A percentile compares a stretch with the other conserved stretches of the same genome.
Conservation (phyloP, 2,329 filamentous ascomycete species). For the Exserohilum rostratum region DNA sequence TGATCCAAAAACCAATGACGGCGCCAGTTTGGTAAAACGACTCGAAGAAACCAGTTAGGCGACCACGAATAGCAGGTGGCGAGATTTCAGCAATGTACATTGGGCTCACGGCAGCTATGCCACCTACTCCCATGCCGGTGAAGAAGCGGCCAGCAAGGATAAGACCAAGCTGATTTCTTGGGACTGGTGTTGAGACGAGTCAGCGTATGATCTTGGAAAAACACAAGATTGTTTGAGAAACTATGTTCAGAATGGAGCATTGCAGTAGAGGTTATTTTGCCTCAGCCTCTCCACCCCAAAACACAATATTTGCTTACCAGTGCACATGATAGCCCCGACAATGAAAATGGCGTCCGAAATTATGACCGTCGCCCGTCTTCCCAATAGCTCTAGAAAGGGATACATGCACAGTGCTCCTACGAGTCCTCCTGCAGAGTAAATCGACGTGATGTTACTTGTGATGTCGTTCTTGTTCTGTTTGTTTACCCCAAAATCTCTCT, state of each 20-base stretch:
- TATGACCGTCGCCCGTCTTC: conserved; percentile 59
- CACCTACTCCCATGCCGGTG: conserved; percentile 48
- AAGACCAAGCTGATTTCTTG: conserved; percentile 41
- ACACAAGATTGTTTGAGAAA: background rate
- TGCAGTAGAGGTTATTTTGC: background rate
- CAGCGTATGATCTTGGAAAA: background rate
- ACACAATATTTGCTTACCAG: conserved; percentile 8
- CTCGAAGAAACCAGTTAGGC: conserved; percentile 70
- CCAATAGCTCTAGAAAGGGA: conserved; percentile 54
- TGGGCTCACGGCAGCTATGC: conserved; percentile 46
- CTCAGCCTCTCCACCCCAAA: no score
- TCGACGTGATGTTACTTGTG: conserved; percentile 57
- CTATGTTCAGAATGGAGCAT: background rate
- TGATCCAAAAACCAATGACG: conserved; percentile 52
- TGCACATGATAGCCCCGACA: conserved; percentile 49
- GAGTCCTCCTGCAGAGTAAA: conserved; percentile 58
- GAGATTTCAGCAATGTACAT: conserved; percentile 52
- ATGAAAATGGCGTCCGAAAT: conserved; percentile 55
- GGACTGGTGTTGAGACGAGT: conserved; percentile 14
- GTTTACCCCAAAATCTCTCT: conserved; percentile 49
- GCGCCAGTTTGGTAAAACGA: conserved; percentile 68
- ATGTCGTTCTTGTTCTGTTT: conserved; percentile 48
- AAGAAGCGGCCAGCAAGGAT: conserved; percentile 53
- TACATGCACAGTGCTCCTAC: conserved; percentile 59
- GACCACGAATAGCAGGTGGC: conserved; percentile 67